Evolutionary conservation across 1,284 basidiomycete species (phyloP), one percentile per base, ranked within the genome.

Genomic region (Puccinia coronata): DNA sequence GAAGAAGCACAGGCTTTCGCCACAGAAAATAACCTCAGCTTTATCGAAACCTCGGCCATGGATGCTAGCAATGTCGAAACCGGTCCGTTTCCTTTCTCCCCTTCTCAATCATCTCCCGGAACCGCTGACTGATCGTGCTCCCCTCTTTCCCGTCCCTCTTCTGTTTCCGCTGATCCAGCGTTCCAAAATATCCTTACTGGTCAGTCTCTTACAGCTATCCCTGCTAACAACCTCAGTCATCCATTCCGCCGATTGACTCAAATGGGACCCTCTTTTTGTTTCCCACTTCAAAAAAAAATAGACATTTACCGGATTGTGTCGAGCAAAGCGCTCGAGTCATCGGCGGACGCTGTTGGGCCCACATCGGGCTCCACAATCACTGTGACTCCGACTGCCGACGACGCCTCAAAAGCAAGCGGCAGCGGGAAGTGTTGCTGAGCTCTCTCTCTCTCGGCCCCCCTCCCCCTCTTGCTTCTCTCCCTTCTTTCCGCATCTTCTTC

Each of bases 11-110:
- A 79, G 61, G 36, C 77, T n/a, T 79, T 79, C 69, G 77, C 77
- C 12, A 47, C 65, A 4, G 65, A 79, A 55, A 79, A 79, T 36
- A 79, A 71, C 34, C 49, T 79, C 39, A 79, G 77, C 49, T 86
- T 86, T 90, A 98, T 99, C 85, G 96, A 99, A 89, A 99, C 96
- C 82, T 99, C 97, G 84, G 96, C 97, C 87, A 91, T 99, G 90
- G 96, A 99, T 90, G 95, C 96, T 84, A 95, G 94, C 77, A 98
- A 98, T 88, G 97, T 99, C 87, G 96, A 98, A 88, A 88, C 90
- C 79, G 95, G 77, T 79, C 18, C 9, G 67, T 70, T n/a, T 5
- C 36, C 16, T 31, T 36, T 16, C 9, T 8, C 28, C 34, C 18
- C 2, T 25, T 57, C 47, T 70, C 41, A 47, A 18, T 28, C 28